phyloP scores from a whole-genome alignment of 2,329 filamentous ascomycete genomes.

The Fusarium equiseti region DNA sequence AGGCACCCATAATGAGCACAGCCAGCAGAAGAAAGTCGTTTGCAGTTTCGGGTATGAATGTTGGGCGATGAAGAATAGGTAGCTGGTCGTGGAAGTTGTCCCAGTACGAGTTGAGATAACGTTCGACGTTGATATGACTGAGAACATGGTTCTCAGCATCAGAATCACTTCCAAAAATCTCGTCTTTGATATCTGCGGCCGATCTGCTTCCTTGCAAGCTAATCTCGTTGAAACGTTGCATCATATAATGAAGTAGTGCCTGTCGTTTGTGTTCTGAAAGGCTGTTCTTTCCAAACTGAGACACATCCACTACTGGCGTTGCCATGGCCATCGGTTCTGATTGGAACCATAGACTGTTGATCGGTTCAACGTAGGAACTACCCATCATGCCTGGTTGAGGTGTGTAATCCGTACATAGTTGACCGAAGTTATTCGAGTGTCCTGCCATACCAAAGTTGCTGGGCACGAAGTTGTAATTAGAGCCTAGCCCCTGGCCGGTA shows the following conservation, averaged over 20 bases:
- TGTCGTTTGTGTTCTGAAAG: conserved; percentile 47
- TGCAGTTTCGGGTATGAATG: conserved; percentile 46
- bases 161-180: conserved; percentile 47
- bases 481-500: conserved; percentile 42
- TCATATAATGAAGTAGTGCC: conserved; percentile 47
- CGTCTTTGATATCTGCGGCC: conserved; percentile 47
- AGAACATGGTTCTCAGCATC: conserved; percentile 46
- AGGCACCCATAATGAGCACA: conserved; percentile 47
- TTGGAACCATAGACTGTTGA: conserved; percentile 48
- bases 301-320: conserved; percentile 41
- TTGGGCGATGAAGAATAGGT: conserved; percentile 45
- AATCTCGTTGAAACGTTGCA: conserved; percentile 48
- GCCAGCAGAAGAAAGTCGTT: conserved; percentile 46
- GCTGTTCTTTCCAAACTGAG: conserved; percentile 43
- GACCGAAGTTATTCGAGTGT: conserved; percentile 48
- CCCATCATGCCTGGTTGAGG: conserved; percentile 44
- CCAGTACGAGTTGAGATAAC: conserved; percentile 48
- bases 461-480: conserved; percentile 43
- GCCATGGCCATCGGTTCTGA: conserved; percentile 44
- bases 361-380: conserved; percentile 44
- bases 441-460: conserved; percentile 42
- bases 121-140: conserved; percentile 44
- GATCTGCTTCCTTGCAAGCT: conserved; percentile 46
- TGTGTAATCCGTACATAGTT: conserved; percentile 45
- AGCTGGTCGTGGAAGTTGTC: conserved; percentile 48